Evolutionary conservation across 1,139 yeast genomes (phyloP).

Genomic region (Debaryomyces sp.): DNA sequence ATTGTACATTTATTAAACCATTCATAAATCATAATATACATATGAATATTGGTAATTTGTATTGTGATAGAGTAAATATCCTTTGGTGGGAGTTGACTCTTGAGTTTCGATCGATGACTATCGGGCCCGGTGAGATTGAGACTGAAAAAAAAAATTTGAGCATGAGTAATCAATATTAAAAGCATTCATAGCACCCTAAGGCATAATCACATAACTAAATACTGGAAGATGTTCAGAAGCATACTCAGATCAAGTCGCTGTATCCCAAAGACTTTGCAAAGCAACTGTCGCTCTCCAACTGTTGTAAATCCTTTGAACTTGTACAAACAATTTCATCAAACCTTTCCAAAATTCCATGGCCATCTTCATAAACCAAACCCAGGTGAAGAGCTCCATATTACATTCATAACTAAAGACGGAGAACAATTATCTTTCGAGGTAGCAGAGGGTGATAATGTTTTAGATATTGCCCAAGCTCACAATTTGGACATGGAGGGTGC

Average conservation of each 20-base stretch:
- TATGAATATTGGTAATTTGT: background rate
- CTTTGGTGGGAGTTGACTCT: background rate
- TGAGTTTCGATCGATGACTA: background rate
- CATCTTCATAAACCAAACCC: constrained; percentile 88
- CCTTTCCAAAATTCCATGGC: constrained; percentile 56
- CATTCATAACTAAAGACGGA: constrained; percentile 93
- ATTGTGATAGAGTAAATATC: background rate
- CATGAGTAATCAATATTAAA: background rate
- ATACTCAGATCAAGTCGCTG: constrained; percentile 4
- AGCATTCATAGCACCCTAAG: background rate
- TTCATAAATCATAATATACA: background rate
- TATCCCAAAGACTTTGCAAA: background rate
- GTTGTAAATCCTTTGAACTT: background rate
- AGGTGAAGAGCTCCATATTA: constrained; percentile 89
- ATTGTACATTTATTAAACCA: background rate
- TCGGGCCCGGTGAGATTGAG: background rate
- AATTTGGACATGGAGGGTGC: constrained; percentile 98
- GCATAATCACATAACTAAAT: background rate
- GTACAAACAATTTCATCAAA: constrained; percentile 21
- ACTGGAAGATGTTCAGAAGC: constrained; percentile 8
- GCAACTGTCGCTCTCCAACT: background rate
- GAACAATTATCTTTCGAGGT: constrained; percentile 79
- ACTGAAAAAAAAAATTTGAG: background rate
- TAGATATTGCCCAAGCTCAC: constrained; percentile 94
- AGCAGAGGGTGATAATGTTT: constrained; percentile 86